Base-by-base conservation (phyloP, 768 basidiomycete species). In the Mycena sanguinolenta region DNA sequence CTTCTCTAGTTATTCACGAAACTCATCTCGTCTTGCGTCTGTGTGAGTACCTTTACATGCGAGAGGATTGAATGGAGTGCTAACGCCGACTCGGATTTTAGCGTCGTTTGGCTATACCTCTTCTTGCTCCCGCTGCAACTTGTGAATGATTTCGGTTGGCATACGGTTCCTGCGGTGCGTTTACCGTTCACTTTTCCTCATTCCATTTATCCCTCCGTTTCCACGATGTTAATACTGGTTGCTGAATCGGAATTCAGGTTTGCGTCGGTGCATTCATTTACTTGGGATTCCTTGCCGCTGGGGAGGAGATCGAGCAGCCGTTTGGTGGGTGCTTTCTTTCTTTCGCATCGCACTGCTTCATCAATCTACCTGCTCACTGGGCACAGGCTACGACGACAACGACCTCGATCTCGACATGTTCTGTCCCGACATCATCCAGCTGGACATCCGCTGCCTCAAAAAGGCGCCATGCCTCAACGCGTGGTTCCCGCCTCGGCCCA, bases 41-140 rank as follows among this genome's bases (percentile, higher is more conserved):
- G n/a, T 19, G 79, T 82, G 64, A 71, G 80, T 79, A 3, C 46
- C 23, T 28, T 19, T 17, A 13, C 19, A 17, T 17, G 39, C 39
- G 39, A 3, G 39, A 17, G 6, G 6, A 16, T 16, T 16, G 6
- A 16, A 42, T 6, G 39, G 19, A 6, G 25, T 34, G 36, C 27
- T 54, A 21, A 27, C 36, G 17, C 39, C n/a, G 3, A 27, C 27
- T 9, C 64, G 38, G 16, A 23, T 49, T 0, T 1, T 27, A 86
- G 90, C 74, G 91, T 89, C 39, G 89, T 91, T 34, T 92, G 89
- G 91, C 75, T 91, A 30, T 94, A 92, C 77, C 85, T 93, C 1
- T 91, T 93, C 82, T 89, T 92, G 79, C 83, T 94, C 1, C 93
- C 92, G 0, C 92, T 94, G 84, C 92, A 94, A 77, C 84, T 93